Conservation (phyloP, 176 grass and related monocot genomes). For the Secale cereale region DNA sequence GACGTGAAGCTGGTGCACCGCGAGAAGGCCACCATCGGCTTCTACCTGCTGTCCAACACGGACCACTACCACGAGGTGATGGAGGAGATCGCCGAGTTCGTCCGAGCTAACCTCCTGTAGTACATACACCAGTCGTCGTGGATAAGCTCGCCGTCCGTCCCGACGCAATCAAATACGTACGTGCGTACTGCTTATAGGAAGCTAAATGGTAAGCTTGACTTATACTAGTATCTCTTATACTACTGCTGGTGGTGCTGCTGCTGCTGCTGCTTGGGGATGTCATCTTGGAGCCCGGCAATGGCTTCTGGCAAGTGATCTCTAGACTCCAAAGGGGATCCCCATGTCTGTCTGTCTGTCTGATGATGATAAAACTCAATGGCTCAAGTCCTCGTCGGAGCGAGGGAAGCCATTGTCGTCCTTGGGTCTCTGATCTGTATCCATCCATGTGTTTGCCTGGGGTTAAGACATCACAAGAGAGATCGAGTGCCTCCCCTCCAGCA, state of each 20-base stretch:
- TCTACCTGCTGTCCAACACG: conserved; percentile 92
- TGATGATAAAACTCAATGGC: conserved; percentile 30
- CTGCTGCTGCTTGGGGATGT: conserved; percentile 25
- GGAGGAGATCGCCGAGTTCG: conserved; percentile 89
- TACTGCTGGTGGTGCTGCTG: background rate
- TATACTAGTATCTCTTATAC: conserved; percentile 30
- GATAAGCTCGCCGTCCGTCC: conserved; percentile 2
- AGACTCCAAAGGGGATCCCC: background rate
- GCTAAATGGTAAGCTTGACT: conserved; percentile 59
- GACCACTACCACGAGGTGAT: conserved; percentile 94
- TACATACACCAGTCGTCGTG: conserved; percentile 35
- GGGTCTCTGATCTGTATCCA: conserved; percentile 12
- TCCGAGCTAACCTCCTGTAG: conserved; percentile 73
- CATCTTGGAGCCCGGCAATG: conserved; percentile 28
- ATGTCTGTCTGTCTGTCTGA: background rate
- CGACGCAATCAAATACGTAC: conserved; percentile 17
- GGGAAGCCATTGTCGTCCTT: background rate
- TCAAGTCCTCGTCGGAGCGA: background rate
- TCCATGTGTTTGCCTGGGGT: conserved; percentile 3
- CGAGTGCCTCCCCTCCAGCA: background rate
- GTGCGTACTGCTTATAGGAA: conserved; percentile 23
- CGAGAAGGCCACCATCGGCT: conserved; percentile 82
- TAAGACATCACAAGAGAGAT: background rate
- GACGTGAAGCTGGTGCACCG: conserved; percentile 76
- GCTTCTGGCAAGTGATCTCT: background rate